Percentiles rank a stretch among this genome's conserved stretches.
Evolutionary conservation across 177 flowering plant species (phyloP).

Genomic region (Telopea speciosissima): DNA sequence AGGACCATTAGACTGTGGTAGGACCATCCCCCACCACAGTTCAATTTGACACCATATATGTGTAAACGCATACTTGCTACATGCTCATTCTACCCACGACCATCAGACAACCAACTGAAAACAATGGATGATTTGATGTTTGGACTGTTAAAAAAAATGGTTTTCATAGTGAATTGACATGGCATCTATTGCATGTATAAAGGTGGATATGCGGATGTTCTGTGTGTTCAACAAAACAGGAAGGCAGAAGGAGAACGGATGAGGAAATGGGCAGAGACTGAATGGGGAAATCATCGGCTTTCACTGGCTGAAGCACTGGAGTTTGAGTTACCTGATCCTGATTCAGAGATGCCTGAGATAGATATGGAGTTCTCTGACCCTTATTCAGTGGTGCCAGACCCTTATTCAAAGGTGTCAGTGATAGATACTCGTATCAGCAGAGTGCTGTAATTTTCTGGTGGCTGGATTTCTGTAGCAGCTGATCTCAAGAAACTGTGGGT

Average conservation of each 20-base stretch:
- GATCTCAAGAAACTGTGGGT: background rate
- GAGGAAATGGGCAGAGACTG: constrained; percentile 69
- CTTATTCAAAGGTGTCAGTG: constrained; percentile 41
- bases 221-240: constrained; percentile 68
- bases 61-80: too few relatives aligned
- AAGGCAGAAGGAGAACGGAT: constrained; percentile 70
- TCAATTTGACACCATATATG: too few relatives aligned
- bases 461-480: background rate
- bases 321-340: constrained; percentile 33
- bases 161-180: background rate
- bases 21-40: too few relatives aligned
- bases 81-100: too few relatives aligned
- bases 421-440: constrained; percentile 71
- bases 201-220: constrained; percentile 85
- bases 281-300: constrained; percentile 69
- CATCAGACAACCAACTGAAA: too few relatives aligned
- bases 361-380: too few relatives aligned
- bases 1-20: too few relatives aligned
- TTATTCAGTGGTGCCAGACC: too few relatives aligned
- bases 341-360: constrained; percentile 41
- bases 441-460: constrained; percentile 26
- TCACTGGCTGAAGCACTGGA: constrained; percentile 73
- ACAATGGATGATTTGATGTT: too few relatives aligned
- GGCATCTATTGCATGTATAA: constrained; percentile 6
- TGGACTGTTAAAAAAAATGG: too few relatives aligned